These are phyloP conservation scores for Turnera subulata DNA, from an alignment of 345 rosid genomes.

Conservation along the genomic window DNA sequence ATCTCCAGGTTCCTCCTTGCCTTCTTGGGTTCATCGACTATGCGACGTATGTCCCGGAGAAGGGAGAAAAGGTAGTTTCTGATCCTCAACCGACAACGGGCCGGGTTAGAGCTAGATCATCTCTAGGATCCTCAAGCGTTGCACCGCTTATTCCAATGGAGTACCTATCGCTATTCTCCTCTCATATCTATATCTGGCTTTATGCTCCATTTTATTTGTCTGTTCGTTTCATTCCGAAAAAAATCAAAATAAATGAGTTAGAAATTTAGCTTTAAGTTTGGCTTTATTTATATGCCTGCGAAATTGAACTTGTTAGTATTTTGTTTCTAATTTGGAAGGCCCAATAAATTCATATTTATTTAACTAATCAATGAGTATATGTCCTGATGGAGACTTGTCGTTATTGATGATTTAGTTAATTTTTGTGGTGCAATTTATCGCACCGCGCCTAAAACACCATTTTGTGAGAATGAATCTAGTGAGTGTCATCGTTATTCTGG, in stretches of 20 bases:
- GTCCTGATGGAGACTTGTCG: background rate
- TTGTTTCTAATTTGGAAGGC: too few relatives aligned
- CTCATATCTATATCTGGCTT: conserved; percentile 67
- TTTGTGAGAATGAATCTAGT: too few relatives aligned
- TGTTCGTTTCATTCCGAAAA: conserved; percentile 4
- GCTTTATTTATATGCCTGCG: background rate
- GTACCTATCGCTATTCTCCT: conserved; percentile 82
- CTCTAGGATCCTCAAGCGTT: conserved; percentile 70
- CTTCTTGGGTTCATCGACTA: conserved; percentile 73
- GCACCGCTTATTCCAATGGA: conserved; percentile 81
- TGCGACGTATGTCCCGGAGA: conserved; percentile 49
- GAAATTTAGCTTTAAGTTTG: background rate
- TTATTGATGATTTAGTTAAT: background rate
- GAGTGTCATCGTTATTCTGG: too few relatives aligned
- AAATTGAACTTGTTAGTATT: background rate
- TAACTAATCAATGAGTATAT: too few relatives aligned
- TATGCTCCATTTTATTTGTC: background rate
- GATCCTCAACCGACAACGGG: conserved; percentile 22
- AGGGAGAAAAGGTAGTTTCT: conserved; percentile 7
- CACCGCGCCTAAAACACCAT: too few relatives aligned
- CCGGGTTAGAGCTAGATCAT: conserved; percentile 88
- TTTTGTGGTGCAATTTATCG: background rate
- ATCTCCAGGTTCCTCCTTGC: too few relatives aligned
- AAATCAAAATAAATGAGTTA: background rate
- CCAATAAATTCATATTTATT: too few relatives aligned